Evolutionary conservation across 2,329 filamentous ascomycete genomes (phyloP), one percentile per base, ranked within the genome.

Genomic region (Penicillium aurantiogriseum): DNA sequence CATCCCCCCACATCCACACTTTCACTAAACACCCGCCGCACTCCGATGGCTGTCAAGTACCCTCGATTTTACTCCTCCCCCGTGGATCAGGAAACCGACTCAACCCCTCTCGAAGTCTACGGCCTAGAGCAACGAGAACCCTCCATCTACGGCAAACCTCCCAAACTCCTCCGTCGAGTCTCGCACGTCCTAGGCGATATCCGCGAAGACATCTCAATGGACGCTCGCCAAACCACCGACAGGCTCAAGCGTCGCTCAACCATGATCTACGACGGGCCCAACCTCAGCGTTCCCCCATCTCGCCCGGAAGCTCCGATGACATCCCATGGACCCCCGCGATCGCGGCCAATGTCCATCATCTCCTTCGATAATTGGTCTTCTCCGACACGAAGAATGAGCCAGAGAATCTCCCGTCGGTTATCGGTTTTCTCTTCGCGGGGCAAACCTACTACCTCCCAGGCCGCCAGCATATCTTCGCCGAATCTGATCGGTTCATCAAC

Each of bases 131-230:
- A 69, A 56, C 71, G 72, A 51, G 68, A 68, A 29, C 68, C 70
- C 33, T 74, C 72, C 6, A 68, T 74, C 52, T 47, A 56, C 25
- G 63, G 69, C 42, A 66, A 64, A 38, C 48, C 49, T 27, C 69
- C 68, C 33, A 67, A 66, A 27, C 63, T 71, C 19, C 51, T 74
- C 25, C 64, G 59, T 43, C 67, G 72, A 39, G 63, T 74, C 50
- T 74, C 72, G n/a, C 65, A 73, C 54, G 71, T 69, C 43, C 69
- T 74, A 43, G 71, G 68, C 54, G 71, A 73, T 49, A 73, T 73
- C 57, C 70, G 69, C 29, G 71, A 74, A 55, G 71, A 74, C 52
- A 61, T 71, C 21, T 61, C 69, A 10, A 51, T 71, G 8, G 64
- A 67, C 46, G 17, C 50, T 8, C 50, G 40, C 13, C 50, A 52